Evolutionary conservation across 2,329 filamentous ascomycete species (phyloP), one percentile per base, ranked within the genome.

Genomic region (Botrytis deweyae): DNA sequence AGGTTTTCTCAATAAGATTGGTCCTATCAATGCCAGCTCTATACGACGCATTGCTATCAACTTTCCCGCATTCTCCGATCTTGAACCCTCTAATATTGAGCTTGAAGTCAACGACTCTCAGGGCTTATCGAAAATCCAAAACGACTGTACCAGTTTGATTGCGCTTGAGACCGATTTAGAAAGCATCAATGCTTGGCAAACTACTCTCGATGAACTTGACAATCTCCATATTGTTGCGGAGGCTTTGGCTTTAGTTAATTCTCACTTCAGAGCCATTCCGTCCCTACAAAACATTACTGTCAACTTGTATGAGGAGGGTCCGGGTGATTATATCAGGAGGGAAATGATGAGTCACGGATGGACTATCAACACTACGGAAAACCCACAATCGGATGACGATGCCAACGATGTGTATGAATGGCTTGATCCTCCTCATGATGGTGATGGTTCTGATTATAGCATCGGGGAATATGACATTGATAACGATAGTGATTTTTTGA

Each of bases 281-380:
- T 79, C 78, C 62, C 70, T 80, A 40, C 72, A 77, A 72, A 74
- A 78, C 36, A 77, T 79, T 40, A 74, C 77, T 70, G 61, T 80
- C 58, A 72, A 77, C 64, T 67, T 78, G 55, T 76, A 75, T 68
- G 73, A 75, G 58, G 72, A 75, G 25, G 73, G 65, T 18, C 75
- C 74, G 61, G 75, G 69, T 73, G 70, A 72, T 74, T 71, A 66
- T 73, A 76, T 78, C 44, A 62, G 69, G 76, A 75, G 61, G 52
- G 64, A 75, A 76, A 77, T 80, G 73, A 42, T 75, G 76, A 76
- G 72, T 72, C 72, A 75, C 42, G 76, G 75, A 75, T 80, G 76
- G 79, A 77, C 25, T 74, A 67, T 79, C 29, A 76, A 44, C 73
- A 46, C 63, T 67, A 59, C 65, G 16, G 72, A 75, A 75, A 74